Conservation (phyloP, 1,284 basidiomycete species). For the Heterobasidion irregulare region DNA sequence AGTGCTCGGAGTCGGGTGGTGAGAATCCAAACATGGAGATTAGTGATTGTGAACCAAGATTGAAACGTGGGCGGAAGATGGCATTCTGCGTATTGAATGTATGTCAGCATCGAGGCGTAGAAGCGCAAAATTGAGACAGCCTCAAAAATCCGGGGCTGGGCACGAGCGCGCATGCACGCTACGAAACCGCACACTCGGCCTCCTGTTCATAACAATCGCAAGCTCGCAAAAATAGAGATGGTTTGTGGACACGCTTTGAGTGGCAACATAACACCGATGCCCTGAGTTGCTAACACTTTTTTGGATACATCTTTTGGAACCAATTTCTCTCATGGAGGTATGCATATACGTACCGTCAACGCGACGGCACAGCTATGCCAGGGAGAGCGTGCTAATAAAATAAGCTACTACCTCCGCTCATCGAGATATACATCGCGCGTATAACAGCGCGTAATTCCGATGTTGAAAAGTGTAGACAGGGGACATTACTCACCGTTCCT, state of each 20-base stretch:
- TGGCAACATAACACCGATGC: too few species aligned
- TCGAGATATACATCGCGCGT: not conserved
- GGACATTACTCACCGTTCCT: conserved; percentile 39
- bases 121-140: not conserved
- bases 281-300: too few species aligned
- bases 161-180: not conserved
- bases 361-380: too few species aligned
- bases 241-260: too few species aligned
- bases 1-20: conserved; percentile 85
- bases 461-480: not conserved
- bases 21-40: conserved; percentile 89
- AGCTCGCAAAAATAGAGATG: too few species aligned
- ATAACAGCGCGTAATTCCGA: not conserved
- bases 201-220: too few species aligned
- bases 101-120: not conserved
- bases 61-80: conserved; percentile 90
- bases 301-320: too few species aligned
- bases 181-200: too few species aligned
- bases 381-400: not conserved
- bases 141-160: too few species aligned
- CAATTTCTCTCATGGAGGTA: too few species aligned
- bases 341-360: too few species aligned
- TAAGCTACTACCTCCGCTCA: not conserved
- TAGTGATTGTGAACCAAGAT: conserved; percentile 95
- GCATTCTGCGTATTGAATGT: conserved; percentile 53